phyloP scores from a whole-genome alignment of 164 flowering plant genomes.

The Santalum album region DNA sequence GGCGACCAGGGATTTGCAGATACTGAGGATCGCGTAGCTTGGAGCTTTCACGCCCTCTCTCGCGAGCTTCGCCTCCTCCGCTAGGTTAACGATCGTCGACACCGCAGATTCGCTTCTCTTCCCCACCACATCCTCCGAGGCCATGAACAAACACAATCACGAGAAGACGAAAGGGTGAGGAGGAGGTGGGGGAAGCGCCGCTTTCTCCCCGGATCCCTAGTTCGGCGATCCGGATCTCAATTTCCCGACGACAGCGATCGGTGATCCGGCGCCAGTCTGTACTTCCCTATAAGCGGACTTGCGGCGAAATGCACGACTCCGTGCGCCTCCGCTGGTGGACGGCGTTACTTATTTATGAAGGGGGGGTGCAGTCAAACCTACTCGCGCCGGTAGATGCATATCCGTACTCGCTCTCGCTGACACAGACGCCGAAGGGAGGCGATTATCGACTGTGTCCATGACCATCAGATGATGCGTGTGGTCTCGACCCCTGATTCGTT shows the following conservation, averaged over 20 bases:
- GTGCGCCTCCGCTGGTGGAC: too few relatives aligned
- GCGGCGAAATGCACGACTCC: too few relatives aligned
- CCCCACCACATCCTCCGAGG: background rate
- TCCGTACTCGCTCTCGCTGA: too few relatives aligned
- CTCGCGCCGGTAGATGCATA: too few relatives aligned
- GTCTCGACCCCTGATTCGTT: too few relatives aligned
- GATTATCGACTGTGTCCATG: too few relatives aligned
- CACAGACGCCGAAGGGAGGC: too few relatives aligned
- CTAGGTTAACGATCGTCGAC: background rate
- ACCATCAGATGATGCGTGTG: too few relatives aligned
- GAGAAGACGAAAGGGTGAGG: background rate
- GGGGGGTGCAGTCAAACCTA: too few relatives aligned
- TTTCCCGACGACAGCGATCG: background rate
- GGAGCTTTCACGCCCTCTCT: slow-evolving; percentile 3
- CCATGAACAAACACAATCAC: too few relatives aligned
- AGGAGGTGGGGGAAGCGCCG: background rate
- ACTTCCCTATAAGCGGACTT: too few relatives aligned
- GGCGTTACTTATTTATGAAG: too few relatives aligned
- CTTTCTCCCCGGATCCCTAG: background rate
- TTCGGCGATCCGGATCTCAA: background rate
- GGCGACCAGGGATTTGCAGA: slow-evolving; percentile 1
- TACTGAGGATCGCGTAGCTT: background rate
- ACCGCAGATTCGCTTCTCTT: slow-evolving; percentile 1
- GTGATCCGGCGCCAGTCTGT: background rate
- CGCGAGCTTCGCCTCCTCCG: slow-evolving; percentile 4